These are phyloP conservation scores for Penicillium sp. DNA, from an alignment of 2,329 filamentous ascomycete genomes.

Conservation along the genomic window DNA sequence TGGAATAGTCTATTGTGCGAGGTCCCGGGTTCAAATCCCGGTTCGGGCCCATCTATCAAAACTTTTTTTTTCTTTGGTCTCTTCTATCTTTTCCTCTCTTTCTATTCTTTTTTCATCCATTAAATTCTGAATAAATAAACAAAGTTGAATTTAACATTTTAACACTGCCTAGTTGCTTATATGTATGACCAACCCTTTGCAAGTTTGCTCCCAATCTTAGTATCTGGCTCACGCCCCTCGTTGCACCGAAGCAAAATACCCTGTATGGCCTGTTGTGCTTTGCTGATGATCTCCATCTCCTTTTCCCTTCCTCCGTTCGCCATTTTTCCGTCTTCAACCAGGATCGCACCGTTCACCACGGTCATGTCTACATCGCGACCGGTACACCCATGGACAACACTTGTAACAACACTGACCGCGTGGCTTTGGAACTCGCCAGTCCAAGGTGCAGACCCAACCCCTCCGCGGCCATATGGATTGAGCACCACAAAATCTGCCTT, in stretches of 20 bases:
- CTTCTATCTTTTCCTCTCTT: no score
- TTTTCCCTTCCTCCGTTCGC: conserved; percentile 12
- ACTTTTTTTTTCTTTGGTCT: neutral
- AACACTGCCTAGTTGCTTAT: neutral
- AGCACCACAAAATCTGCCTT: conserved; percentile 27
- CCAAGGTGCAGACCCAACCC: conserved; percentile 37
- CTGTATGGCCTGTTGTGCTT: conserved; percentile 5
- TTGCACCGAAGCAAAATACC: conserved; percentile 11
- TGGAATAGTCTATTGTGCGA: neutral
- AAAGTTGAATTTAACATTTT: neutral
- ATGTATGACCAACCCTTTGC: conserved; percentile 7
- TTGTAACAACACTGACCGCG: conserved; percentile 32
- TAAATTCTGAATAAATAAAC: neutral
- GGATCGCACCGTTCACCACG: conserved; percentile 41
- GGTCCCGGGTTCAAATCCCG: neutral
- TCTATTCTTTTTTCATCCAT: no score
- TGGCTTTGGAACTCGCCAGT: conserved; percentile 16
- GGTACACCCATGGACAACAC: conserved; percentile 43
- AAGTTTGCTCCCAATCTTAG: conserved; percentile 8
- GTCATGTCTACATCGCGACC: conserved; percentile 45
- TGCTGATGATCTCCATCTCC: conserved; percentile 11
- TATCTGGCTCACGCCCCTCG: neutral
- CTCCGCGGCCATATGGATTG: conserved; percentile 29
- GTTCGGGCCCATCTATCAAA: neutral
- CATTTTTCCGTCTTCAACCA: conserved; percentile 36